These are phyloP conservation scores for Pichia ethanolica DNA, from an alignment of 805 yeast genomes.

Conservation along the genomic window DNA sequence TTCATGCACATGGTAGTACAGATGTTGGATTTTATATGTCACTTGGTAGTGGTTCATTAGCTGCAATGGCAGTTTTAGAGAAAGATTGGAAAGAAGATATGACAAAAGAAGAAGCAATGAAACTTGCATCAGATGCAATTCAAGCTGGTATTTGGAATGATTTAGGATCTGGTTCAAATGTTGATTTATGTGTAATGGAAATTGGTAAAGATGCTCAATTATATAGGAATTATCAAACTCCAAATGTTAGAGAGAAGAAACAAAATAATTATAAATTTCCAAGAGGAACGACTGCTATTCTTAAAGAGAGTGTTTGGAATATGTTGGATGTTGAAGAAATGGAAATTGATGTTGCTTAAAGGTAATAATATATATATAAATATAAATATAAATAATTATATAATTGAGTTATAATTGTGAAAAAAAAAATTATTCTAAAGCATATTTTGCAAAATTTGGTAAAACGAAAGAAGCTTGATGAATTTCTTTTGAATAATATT, in stretches of 20 bases:
- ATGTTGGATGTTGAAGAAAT: conserved; percentile 65
- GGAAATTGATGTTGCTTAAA: conserved; percentile 25
- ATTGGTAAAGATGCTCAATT: conserved; percentile 80
- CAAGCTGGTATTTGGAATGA: conserved; percentile 99
- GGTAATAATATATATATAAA: too few species aligned
- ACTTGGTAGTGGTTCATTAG: conserved; percentile 93
- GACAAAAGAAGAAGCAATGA: conserved; percentile 84
- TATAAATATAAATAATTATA: not conserved
- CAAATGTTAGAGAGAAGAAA: conserved; percentile 80
- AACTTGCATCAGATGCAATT: conserved; percentile 85
- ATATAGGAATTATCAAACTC: conserved; percentile 81
- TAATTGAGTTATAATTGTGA: too few species aligned
- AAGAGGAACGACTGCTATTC: conserved; percentile 89
- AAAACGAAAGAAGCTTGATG: conserved; percentile 86
- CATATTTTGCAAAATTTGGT: conserved; percentile 79
- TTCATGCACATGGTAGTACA: conserved; percentile 97
- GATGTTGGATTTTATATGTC: conserved; percentile 92
- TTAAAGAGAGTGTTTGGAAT: conserved; percentile 59
- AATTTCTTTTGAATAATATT: conserved; percentile 76
- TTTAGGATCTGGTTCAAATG: conserved; percentile 97
- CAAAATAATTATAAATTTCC: conserved; percentile 77
- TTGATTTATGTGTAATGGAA: conserved; percentile 96
- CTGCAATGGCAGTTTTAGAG: conserved; percentile 97
- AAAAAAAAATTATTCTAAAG: conserved; percentile 15
- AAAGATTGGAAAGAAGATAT: conserved; percentile 75